Evolutionary conservation across 768 basidiomycete genomes (phyloP), one percentile per base, ranked within the genome.

Genomic region (Boletus sp.): DNA sequence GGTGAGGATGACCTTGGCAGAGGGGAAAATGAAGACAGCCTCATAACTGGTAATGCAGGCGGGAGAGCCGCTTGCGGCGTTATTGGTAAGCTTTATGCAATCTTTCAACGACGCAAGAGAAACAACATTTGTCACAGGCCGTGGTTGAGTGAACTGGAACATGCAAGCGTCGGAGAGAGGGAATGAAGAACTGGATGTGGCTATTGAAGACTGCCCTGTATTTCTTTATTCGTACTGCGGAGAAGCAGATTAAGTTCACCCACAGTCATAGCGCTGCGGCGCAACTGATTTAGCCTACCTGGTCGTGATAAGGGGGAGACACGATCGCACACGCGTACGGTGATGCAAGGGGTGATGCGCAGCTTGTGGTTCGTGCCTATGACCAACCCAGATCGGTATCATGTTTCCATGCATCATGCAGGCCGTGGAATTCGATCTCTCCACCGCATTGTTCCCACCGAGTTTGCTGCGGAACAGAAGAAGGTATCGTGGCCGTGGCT

Each of bases 1-100:
- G 88, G 88, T 4, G 80, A 80, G 17, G 91, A 93, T 64, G 91
- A 93, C 63, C 77, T 92, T 47, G 91, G 90, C n/a, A 75, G 71
- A 55, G 88, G 88, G 15, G 75, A 73, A 39, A 77, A 86, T 62
- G 74, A 80, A 29, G 88, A 90, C 58, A 87, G 86, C 21, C 73
- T 84, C 52, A 88, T 81, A 67, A 92, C 88, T 4, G 90, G 90
- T 9, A 88, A 92, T 64, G 85, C 90, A 15, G 86, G 87, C 11
- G 83, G 76, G 30, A 77, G 89, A 53, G 79, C 82, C n/a, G 90
- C 91, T 13, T 93, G 91, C 64, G 90, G 90, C 61, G 82, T 92
- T 47, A 88, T 92, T 60, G 88, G 87, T 82, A 67, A 52, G 69
- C 54, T 51, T 43, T 45, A 49, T 40, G 35, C 54, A 40, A 37